Conservation (phyloP, 306 rosid species). For the Begonia loranthoides region DNA sequence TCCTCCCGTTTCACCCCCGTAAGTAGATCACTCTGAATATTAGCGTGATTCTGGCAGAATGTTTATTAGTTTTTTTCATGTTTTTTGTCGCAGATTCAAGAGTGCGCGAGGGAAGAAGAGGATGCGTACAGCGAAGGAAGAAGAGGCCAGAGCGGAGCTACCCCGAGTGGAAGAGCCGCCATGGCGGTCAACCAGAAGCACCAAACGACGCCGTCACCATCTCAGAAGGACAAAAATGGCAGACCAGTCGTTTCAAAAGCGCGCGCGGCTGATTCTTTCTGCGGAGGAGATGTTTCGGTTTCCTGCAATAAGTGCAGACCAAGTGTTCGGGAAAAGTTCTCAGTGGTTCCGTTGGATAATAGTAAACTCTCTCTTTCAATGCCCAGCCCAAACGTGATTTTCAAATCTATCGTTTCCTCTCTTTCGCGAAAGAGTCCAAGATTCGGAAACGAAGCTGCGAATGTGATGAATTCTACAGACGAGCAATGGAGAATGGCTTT, state of each 20-base stretch:
- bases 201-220: slow-evolving; percentile 41
- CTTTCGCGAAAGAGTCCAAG: slow-evolving; percentile 63
- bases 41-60: background rate
- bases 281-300: slow-evolving; percentile 37
- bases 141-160: slow-evolving; percentile 22
- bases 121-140: slow-evolving; percentile 26
- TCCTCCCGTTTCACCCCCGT: slow-evolving; percentile 34
- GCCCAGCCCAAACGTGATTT: slow-evolving; percentile 60
- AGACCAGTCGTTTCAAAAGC: slow-evolving; percentile 23
- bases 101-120: slow-evolving; percentile 23
- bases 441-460: slow-evolving; percentile 9
- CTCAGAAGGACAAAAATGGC: slow-evolving; percentile 8
- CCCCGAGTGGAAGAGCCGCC: slow-evolving; percentile 19
- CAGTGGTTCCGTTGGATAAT: slow-evolving; percentile 59
- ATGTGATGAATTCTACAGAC: slow-evolving; percentile 28
- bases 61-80: background rate
- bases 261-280: slow-evolving; percentile 19
- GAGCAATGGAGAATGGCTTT: slow-evolving; percentile 81
- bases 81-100: slow-evolving; percentile 55
- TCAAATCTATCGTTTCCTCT: slow-evolving; percentile 59
- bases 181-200: slow-evolving; percentile 24
- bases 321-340: slow-evolving; percentile 61
- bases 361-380: slow-evolving; percentile 26
- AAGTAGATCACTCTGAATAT: background rate
- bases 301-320: slow-evolving; percentile 88